These are phyloP conservation scores for Erodium moschatum DNA, from an alignment of 441 rosid genomes.

Conservation along the genomic window DNA sequence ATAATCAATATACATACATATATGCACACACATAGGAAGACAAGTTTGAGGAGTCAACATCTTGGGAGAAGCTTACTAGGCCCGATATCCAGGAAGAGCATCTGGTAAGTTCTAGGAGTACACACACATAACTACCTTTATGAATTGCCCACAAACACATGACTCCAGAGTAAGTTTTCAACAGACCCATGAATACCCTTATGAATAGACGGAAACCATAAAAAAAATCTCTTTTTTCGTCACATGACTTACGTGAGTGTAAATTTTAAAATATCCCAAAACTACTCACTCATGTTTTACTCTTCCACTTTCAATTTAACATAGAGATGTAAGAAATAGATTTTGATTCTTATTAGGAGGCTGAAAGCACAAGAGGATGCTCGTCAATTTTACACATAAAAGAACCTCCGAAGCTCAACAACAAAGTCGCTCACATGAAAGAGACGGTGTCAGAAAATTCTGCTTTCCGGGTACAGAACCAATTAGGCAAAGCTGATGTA, in stretches of 20 bases:
- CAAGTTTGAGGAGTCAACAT: conserved; percentile 32
- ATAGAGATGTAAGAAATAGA: conserved; percentile 14
- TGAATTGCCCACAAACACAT: too few species aligned
- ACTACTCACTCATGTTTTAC: too few species aligned
- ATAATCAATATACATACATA: conserved; percentile 2
- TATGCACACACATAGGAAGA: conserved; percentile 23
- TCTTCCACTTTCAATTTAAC: background rate
- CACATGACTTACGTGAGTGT: too few species aligned
- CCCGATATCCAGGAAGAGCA: conserved; percentile 32
- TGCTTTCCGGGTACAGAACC: conserved; percentile 44
- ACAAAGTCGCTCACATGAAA: conserved; percentile 30
- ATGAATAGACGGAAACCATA: too few species aligned
- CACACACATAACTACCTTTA: background rate
- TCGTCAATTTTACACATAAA: conserved; percentile 36
- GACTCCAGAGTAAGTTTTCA: too few species aligned
- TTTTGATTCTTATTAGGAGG: conserved; percentile 43
- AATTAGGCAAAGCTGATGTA: conserved; percentile 31
- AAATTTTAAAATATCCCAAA: too few species aligned
- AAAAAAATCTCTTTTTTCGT: too few species aligned
- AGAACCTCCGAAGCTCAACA: conserved; percentile 40
- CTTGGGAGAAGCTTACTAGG: conserved; percentile 38
- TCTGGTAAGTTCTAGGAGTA: conserved; percentile 31
- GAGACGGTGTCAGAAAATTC: conserved; percentile 59
- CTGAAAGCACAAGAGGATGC: conserved; percentile 39
- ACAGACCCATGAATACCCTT: too few species aligned